Evolutionary conservation across 306 rosid species (phyloP), one percentile per base, ranked within the genome.

Genomic region (Abrus precatorius): DNA sequence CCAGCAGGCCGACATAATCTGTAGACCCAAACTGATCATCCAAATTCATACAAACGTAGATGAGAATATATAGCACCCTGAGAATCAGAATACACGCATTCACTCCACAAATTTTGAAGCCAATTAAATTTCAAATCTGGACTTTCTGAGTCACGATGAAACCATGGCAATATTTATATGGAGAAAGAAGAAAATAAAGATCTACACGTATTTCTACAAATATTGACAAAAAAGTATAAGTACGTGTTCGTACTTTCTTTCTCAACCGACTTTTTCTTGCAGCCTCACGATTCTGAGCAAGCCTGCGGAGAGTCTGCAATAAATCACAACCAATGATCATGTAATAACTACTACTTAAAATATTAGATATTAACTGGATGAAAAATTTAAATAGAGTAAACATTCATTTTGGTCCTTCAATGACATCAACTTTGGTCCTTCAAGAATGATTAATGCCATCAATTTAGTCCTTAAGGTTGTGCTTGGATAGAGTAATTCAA

Each of bases 211-310:
- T n/a, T 28, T 45, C 33, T 72, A 64, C 4, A 72, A 72, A 56
- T 29, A 47, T 27, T 8, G 38, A 41, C 5, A 69, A 27, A 3
- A 74, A 65, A 62, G 44, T 33, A 34, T 3, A 55, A 32, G 12
- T 64, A 52, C 32, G 66, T 54, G 48, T 73, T 61, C 85, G 28
- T 85, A 93, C 98, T 74, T 93, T 93, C 87, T 93, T 93, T 84
- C 97, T 87, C 88, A 93, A 45, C 43, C 98, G 89, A 47, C 98
- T 93, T 89, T 93, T 93, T 73, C 98, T 88, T 13, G 98, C 98
- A 43, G 98, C 98, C 84, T 93, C 98, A 13, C 98, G 93, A 82
- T 93, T 93, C 84, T 93, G 98, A 66, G 98, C 97, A 47, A 93
- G 93, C 85, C 98, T 84, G 6, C 98, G 94, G 30, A 91, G 96